Conservation (phyloP, 148 eudicot species). For the Amaranthus cruentus region DNA sequence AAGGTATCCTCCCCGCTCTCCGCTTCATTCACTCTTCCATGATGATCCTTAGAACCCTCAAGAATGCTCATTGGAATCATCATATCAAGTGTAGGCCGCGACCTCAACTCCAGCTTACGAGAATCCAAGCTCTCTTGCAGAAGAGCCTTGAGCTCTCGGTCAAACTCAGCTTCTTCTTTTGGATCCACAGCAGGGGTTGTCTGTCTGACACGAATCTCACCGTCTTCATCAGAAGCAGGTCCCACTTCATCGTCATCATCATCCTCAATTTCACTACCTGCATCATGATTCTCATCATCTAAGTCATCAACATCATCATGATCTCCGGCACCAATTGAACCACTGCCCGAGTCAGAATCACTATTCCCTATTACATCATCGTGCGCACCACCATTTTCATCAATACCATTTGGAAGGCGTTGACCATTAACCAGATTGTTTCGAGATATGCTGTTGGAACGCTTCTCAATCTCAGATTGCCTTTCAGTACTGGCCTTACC, state of each 20-base stretch:
- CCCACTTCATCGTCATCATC: slow-evolving; percentile 57
- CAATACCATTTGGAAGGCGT: slow-evolving; percentile 47
- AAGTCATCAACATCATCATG: slow-evolving; percentile 65
- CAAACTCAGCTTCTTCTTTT: slow-evolving; percentile 87
- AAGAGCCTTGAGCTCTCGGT: slow-evolving; percentile 81
- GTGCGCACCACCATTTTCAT: slow-evolving; percentile 65
- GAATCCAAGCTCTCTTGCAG: slow-evolving; percentile 99
- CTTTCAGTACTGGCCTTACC: slow-evolving; percentile 58
- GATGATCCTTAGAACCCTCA: slow-evolving; percentile 72
- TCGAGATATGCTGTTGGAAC: slow-evolving; percentile 42
- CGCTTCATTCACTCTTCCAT: slow-evolving; percentile 57
- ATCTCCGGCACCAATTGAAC: slow-evolving; percentile 55
- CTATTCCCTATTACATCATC: slow-evolving; percentile 53
- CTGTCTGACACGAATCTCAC: slow-evolving; percentile 76
- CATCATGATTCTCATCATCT: slow-evolving; percentile 71
- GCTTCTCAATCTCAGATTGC: slow-evolving; percentile 49
- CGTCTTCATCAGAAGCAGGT: slow-evolving; percentile 80
- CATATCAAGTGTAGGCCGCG: slow-evolving; percentile 86
- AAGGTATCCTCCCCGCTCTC: slow-evolving; percentile 83
- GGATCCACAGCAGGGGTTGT: slow-evolving; percentile 59
- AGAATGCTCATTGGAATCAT: slow-evolving; percentile 85
- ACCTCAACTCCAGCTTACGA: slow-evolving; percentile 69
- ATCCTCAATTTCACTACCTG: slow-evolving; percentile 58
- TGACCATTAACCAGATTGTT: slow-evolving; percentile 46
- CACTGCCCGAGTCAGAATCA: slow-evolving; percentile 72